Evolutionary conservation across 2,329 filamentous ascomycete genomes (phyloP).

Genomic region (Chrysoporthe deuterocubensis): DNA sequence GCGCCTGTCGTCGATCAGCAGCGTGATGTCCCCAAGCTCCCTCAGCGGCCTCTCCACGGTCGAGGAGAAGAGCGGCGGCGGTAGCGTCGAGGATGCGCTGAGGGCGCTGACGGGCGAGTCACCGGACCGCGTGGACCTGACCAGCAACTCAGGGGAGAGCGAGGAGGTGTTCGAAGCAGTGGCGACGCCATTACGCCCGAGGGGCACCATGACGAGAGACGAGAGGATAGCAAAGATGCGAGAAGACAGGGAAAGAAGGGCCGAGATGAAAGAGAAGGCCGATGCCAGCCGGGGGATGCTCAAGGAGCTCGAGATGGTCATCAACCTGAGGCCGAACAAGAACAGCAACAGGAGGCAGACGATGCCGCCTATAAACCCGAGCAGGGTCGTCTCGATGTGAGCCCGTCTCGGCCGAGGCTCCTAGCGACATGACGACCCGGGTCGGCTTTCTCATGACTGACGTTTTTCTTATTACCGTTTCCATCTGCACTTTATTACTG

Average conservation of each 20-base stretch:
- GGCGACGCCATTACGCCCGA: constrained; percentile 71
- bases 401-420: background rate
- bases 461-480: constrained; percentile 25
- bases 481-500: constrained; percentile 14
- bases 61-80: constrained; percentile 47
- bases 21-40: constrained; percentile 63
- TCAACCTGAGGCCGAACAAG: constrained; percentile 56
- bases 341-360: constrained; percentile 42
- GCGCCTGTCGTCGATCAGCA: constrained; percentile 66
- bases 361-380: constrained; percentile 36
- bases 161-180: constrained; percentile 92
- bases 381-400: constrained; percentile 50
- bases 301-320: constrained; percentile 88
- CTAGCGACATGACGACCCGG: background rate
- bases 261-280: constrained; percentile 70
- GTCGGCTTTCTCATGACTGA: constrained; percentile 28
- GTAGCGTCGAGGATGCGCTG: constrained; percentile 63
- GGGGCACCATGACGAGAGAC: constrained; percentile 76
- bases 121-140: constrained; percentile 52
- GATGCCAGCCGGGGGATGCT: constrained; percentile 90
- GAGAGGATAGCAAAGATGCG: constrained; percentile 87
- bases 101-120: constrained; percentile 77
- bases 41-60: constrained; percentile 70
- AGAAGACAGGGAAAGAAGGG: constrained; percentile 80
- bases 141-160: constrained; percentile 59